A percentile compares a stretch with the other conserved stretches of the same genome.
phyloP scores from a whole-genome alignment of 495 filamentous ascomycete species.

The Lineolata rhizophorae region DNA sequence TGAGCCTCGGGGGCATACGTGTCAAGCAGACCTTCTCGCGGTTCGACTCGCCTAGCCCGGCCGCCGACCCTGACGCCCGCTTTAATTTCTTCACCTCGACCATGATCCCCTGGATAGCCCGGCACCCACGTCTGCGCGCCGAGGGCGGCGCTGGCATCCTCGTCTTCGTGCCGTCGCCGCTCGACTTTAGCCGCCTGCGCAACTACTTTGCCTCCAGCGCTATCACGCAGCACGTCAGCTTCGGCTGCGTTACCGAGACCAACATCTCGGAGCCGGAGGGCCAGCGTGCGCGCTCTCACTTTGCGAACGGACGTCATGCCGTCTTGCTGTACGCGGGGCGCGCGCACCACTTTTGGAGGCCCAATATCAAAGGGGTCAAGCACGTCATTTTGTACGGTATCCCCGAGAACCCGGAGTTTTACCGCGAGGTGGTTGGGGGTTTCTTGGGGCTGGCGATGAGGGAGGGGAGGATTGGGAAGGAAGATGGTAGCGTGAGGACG shows the following conservation, averaged over 20 bases:
- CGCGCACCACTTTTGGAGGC: conserved; percentile 82
- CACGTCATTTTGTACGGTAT: conserved; percentile 66
- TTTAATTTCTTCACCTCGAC: conserved; percentile 78
- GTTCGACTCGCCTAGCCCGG: conserved; percentile 45
- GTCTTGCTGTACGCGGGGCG: conserved; percentile 81
- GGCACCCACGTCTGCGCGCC: conserved; percentile 26
- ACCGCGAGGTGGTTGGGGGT: conserved; percentile 63
- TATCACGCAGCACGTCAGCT: conserved; percentile 44
- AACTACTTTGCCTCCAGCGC: conserved; percentile 71
- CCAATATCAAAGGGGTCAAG: conserved; percentile 55
- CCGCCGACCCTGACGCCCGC: conserved; percentile 64
- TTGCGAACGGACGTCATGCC: conserved; percentile 57
- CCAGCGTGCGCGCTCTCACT: conserved; percentile 70
- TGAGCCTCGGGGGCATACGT: conserved; percentile 32
- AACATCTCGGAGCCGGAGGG: conserved; percentile 27
- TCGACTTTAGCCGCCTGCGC: conserved; percentile 80
- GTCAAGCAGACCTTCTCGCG: conserved; percentile 77
- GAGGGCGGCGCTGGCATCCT: conserved; percentile 35
- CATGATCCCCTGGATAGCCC: conserved; percentile 49
- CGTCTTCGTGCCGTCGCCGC: conserved; percentile 76
- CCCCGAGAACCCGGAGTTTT: conserved; percentile 77
- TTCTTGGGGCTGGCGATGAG: conserved; percentile 35
- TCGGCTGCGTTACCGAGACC: conserved; percentile 70
- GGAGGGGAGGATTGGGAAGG: conserved; percentile 19
- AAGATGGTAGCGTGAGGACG: conserved; percentile 31